A percentile compares a stretch with the other conserved stretches of the same genome.
Evolutionary conservation across 768 basidiomycete species (phyloP).

Genomic region (Gymnopilus dilepis): DNA sequence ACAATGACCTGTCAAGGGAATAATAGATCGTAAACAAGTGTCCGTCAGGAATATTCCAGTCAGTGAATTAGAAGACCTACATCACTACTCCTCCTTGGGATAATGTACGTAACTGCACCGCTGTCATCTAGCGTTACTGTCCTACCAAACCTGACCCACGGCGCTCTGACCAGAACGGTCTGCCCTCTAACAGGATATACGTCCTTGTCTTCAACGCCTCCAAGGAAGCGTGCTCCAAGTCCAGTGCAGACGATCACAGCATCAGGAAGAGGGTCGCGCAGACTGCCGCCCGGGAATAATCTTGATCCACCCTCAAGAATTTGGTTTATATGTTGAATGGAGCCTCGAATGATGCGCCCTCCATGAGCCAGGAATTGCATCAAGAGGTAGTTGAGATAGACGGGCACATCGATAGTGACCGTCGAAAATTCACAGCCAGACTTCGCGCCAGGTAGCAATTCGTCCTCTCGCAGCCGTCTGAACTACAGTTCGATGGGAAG

Average conservation of each 20-base stretch:
- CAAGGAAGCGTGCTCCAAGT: slow-evolving; percentile 72
- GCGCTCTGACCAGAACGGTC: slow-evolving; percentile 76
- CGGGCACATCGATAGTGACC: slow-evolving; percentile 70
- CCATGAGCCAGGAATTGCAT: slow-evolving; percentile 65
- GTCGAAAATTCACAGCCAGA: slow-evolving; percentile 68
- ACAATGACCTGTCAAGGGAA: slow-evolving; percentile 49
- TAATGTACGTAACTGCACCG: slow-evolving; percentile 63
- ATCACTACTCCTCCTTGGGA: slow-evolving; percentile 65
- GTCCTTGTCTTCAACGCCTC: slow-evolving; percentile 80
- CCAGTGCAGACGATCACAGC: slow-evolving; percentile 77
- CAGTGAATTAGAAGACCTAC: slow-evolving; percentile 31
- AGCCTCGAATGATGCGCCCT: slow-evolving; percentile 62
- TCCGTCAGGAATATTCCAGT: too few species aligned
- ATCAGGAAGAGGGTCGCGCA: slow-evolving; percentile 40
- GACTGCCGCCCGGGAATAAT: slow-evolving; percentile 35
- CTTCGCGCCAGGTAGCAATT: slow-evolving; percentile 38
- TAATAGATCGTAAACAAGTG: too few species aligned
- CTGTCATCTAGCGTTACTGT: slow-evolving; percentile 44
- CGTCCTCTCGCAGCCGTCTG: slow-evolving; percentile 35
- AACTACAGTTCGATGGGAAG: slow-evolving; percentile 35
- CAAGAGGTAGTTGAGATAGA: slow-evolving; percentile 75
- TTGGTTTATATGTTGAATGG: slow-evolving; percentile 72
- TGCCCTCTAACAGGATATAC: slow-evolving; percentile 86
- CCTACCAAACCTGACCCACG: slow-evolving; percentile 63
- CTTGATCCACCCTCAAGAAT: slow-evolving; percentile 64